Percentiles rank a stretch among this genome's conserved stretches.
Evolutionary conservation across 2,329 filamentous ascomycete genomes (phyloP).

Genomic region (Aquanectria penicillioides): DNA sequence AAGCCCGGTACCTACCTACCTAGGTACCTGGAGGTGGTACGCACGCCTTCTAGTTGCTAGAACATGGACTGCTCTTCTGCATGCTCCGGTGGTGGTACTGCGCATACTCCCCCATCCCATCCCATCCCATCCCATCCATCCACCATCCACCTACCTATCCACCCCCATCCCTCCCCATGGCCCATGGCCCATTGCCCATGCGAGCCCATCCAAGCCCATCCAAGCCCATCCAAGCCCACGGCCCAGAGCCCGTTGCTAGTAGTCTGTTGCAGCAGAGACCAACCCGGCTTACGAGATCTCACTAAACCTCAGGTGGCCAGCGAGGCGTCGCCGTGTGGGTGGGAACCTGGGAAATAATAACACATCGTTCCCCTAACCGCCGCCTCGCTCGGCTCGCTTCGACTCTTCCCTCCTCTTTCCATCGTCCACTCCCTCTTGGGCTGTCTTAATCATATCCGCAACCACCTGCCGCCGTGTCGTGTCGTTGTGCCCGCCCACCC

Average conservation of each 20-base stretch:
- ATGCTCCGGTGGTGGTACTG: too few species aligned
- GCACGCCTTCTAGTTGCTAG: background rate
- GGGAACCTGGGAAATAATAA: slow-evolving; percentile 30
- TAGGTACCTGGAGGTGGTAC: background rate
- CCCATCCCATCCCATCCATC: too few species aligned
- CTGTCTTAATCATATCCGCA: background rate
- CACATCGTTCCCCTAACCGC: slow-evolving; percentile 27
- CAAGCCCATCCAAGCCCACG: slow-evolving; percentile 10
- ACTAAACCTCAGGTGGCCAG: slow-evolving; percentile 33
- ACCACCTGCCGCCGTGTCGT: slow-evolving; percentile 3
- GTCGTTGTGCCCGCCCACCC: background rate
- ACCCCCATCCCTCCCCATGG: too few species aligned
- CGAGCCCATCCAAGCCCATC: slow-evolving; percentile 8
- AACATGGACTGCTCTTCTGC: background rate
- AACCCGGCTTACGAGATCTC: slow-evolving; percentile 35
- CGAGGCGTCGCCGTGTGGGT: slow-evolving; percentile 27
- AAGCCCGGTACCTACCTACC: background rate
- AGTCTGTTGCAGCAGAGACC: slow-evolving; percentile 12
- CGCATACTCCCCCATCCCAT: too few species aligned
- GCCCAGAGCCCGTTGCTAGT: slow-evolving; percentile 17
- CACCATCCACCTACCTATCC: too few species aligned
- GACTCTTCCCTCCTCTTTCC: slow-evolving; percentile 9
- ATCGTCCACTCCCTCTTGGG: slow-evolving; percentile 12
- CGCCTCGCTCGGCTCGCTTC: slow-evolving; percentile 21
- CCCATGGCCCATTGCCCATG: too few species aligned